A percentile compares a stretch with the other conserved stretches of the same genome.
phyloP scores from a whole-genome alignment of 345 rosid genomes.

The Ceriops zippeliana region DNA sequence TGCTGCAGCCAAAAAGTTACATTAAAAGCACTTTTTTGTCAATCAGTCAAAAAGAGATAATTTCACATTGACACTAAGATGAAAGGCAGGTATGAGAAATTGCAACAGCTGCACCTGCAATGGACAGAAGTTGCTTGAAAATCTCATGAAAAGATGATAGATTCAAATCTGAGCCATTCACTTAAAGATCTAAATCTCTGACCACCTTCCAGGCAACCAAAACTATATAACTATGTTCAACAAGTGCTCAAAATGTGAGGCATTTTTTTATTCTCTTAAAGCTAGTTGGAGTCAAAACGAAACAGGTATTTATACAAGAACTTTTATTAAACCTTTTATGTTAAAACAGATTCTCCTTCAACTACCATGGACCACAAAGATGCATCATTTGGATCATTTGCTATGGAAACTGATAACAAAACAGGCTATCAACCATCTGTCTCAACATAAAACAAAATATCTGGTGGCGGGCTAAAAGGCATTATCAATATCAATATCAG shows the following conservation, averaged over 20 bases:
- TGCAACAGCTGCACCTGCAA: not conserved
- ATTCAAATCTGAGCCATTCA: conserved; percentile 10
- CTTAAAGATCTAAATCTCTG: not conserved
- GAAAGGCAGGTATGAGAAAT: not conserved
- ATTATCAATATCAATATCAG: conserved; percentile 1
- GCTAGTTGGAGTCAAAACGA: not conserved
- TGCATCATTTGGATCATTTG: no score
- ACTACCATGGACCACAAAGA: no score
- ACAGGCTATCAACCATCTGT: not conserved
- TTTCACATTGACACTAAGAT: not conserved
- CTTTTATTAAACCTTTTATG: not conserved
- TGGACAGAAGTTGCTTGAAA: not conserved
- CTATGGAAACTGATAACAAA: no score
- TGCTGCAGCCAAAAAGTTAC: not conserved
- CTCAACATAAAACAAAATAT: not conserved
- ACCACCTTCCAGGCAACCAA: not conserved
- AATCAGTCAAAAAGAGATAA: not conserved
- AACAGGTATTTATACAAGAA: not conserved
- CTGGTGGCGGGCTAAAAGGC: not conserved
- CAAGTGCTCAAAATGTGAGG: not conserved
- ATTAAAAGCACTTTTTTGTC: not conserved
- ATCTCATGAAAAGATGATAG: conserved; percentile 3
- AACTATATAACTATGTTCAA: not conserved
- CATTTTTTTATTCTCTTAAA: not conserved
- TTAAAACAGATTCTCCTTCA: not conserved